Base-by-base conservation (phyloP, 179 eudicot species). In the Beta corolliflora region DNA sequence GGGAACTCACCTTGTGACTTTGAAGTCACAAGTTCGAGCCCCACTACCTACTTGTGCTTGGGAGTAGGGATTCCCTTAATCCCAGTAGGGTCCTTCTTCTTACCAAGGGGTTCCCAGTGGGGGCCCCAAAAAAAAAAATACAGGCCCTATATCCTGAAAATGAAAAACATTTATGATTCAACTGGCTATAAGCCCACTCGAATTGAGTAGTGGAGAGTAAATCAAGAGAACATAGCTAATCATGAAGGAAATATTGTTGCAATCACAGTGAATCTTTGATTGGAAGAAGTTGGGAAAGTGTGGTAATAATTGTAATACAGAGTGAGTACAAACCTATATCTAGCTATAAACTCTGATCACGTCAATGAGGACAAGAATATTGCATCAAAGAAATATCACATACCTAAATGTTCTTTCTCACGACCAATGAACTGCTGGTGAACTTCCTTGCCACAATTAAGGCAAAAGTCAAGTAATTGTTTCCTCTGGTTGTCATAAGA, bases 401-500 rank as follows among this genome's bases (percentile, higher is more conserved):
- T 85, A 96, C 99, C 98, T 83, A 88, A 76, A 80, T 85, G 80
- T 76, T 89, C 90, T 55, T 84, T 75, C 80, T 86, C 79, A 55
- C 45, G 75, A 41, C 87, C 87, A 74, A 89, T 80, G 58, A 89
- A 89, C 78, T 89, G 81, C 81, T 53, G 64, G 80, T 93, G 99
- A 82, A 94, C 97, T 81, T 93, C 90, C 82, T 94, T 93, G 36
- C 99, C 99, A 84, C 89, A 90, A 81, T 91, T 88, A 83, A 87
- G 85, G 77, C 90, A 83, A 61, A 76, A 86, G 61, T 97, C 94
- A 85, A 97, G 97, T 81, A 88, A 78, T 80, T 86, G 82, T 85
- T 91, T 89, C 85, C 97, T 91, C 85, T 80, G 80, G 41, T 71
- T 56, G 78, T 97, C 98, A 71, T 80, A 87, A 46, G 88, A 74